Evolutionary conservation across 495 filamentous ascomycete genomes (phyloP).

Genomic region (Daldinia vernicosa): DNA sequence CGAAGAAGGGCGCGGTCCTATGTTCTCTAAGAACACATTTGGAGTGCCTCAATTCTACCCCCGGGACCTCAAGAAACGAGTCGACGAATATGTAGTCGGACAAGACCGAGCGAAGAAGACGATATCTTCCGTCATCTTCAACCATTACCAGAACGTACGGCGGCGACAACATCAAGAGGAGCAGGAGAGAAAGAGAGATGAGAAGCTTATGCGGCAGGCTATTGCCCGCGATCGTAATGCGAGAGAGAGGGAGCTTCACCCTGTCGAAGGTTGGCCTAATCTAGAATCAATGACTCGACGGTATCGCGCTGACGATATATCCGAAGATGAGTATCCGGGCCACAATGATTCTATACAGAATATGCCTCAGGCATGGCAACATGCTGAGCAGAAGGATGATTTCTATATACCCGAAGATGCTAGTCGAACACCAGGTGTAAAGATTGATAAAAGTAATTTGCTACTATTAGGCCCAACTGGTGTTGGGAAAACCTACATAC

Average conservation of each 20-base stretch:
- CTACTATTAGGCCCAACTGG: slow-evolving; percentile 91
- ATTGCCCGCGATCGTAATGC: slow-evolving; percentile 57
- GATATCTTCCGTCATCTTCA: slow-evolving; percentile 92
- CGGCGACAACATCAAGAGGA: slow-evolving; percentile 83
- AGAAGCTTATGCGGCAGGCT: slow-evolving; percentile 58
- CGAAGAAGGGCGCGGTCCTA: slow-evolving; percentile 58
- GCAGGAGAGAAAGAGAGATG: slow-evolving; percentile 69
- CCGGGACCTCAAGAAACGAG: slow-evolving; percentile 82
- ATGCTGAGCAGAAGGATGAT: slow-evolving; percentile 37
- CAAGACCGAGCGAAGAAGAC: slow-evolving; percentile 97
- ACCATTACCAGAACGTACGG: slow-evolving; percentile 91
- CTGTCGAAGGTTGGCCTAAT: slow-evolving; percentile 60
- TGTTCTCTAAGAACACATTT: slow-evolving; percentile 58
- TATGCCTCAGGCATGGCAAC: slow-evolving; percentile 43
- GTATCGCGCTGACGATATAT: slow-evolving; percentile 44
- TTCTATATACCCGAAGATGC: slow-evolving; percentile 56
- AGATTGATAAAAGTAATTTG: slow-evolving; percentile 97
- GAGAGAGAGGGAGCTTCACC: slow-evolving; percentile 48
- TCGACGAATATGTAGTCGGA: slow-evolving; percentile 96
- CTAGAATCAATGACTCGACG: slow-evolving; percentile 36
- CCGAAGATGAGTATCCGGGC: slow-evolving; percentile 80
- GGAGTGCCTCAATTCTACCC: slow-evolving; percentile 82
- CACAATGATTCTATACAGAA: slow-evolving; percentile 70
- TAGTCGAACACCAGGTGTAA: slow-evolving; percentile 66
- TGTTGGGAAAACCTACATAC: slow-evolving; percentile 96